Evolutionary conservation across 2,329 filamentous ascomycete species (phyloP), one percentile per base, ranked within the genome.

Genomic region (Cordyceps fumosorosea): DNA sequence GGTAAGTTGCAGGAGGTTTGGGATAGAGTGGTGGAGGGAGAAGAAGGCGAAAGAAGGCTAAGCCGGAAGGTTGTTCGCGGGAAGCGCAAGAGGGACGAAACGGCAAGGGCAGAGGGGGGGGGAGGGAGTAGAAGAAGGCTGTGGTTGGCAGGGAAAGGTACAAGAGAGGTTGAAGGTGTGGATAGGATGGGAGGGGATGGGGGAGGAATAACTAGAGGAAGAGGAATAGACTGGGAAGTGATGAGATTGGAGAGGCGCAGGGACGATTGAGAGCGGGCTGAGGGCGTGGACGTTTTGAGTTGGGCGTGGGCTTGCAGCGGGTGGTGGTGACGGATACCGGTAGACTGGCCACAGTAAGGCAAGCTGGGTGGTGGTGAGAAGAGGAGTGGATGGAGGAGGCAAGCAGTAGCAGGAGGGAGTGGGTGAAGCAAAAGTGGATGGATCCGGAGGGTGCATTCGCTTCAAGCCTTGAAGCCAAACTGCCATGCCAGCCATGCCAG

Each of bases 11-110:
- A 47, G n/a, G 7, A 47, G 44, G 45, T 18, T 16, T 26, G 20
- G 14, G 55, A 57, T 37, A 42, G 44, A n/a, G n/a, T 24, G 44
- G 20, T 24, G 44, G 32, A 50, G 32, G 45, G 29, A 50, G 45
- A 53, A 48, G 24, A 48, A 29, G 42, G 42, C n/a, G 14, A 34
- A 37, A 48, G 20, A 8, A 18, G 29, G 29, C 45, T 26, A 4
- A 20, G 44, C 8, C 5, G 20, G 24, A 18, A 29, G 20, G 32
- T 37, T 22, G 44, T 37, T n/a, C 42, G 55, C 55, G 44, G 55
- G 44, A 56, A 50, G 56, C 56, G 44, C 29, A 50, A n/a, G 29
- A 50, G 44, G 32, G 55, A 42, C 37, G 44, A 50, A 58, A 58
- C 32, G 56, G 56, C 56, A 58, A 56, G 40, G 53, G 53, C 53